Conservation (phyloP, 148 eudicot genomes). For the Nyssa sinensis region DNA sequence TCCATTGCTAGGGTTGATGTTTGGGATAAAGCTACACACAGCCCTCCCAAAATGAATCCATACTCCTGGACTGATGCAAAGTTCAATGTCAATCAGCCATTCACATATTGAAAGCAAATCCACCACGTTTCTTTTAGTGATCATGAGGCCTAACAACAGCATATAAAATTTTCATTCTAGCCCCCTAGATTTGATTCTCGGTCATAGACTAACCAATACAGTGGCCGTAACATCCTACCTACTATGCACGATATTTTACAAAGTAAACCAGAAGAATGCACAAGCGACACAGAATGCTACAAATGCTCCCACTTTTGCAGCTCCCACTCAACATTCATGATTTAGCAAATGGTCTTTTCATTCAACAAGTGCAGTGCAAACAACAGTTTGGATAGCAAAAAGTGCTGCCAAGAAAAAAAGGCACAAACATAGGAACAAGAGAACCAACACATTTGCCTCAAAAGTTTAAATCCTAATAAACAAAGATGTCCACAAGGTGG, state of each 20-base stretch:
- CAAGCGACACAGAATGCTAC: too few species aligned
- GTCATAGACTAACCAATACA: neutral
- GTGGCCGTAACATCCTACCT: too few species aligned
- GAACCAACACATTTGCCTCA: neutral
- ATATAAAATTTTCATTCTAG: neutral
- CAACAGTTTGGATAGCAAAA: neutral
- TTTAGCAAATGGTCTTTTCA: slow-evolving; percentile 2
- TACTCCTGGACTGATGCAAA: neutral
- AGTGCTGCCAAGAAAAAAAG: neutral
- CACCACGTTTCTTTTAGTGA: neutral
- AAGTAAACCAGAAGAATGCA: neutral
- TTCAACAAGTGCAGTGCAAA: neutral
- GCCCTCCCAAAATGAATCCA: neutral
- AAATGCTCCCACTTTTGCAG: neutral
- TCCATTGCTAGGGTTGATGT: neutral
- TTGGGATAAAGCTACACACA: neutral
- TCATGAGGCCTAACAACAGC: neutral
- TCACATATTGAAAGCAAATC: neutral
- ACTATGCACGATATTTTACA: too few species aligned
- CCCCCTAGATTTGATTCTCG: neutral
- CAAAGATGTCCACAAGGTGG: neutral
- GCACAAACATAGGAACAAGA: neutral
- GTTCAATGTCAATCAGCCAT: neutral
- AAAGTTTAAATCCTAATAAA: neutral
- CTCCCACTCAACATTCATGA: neutral